Conservation (phyloP, 2,329 filamentous ascomycete species). For the Stromatinia cepivora region DNA sequence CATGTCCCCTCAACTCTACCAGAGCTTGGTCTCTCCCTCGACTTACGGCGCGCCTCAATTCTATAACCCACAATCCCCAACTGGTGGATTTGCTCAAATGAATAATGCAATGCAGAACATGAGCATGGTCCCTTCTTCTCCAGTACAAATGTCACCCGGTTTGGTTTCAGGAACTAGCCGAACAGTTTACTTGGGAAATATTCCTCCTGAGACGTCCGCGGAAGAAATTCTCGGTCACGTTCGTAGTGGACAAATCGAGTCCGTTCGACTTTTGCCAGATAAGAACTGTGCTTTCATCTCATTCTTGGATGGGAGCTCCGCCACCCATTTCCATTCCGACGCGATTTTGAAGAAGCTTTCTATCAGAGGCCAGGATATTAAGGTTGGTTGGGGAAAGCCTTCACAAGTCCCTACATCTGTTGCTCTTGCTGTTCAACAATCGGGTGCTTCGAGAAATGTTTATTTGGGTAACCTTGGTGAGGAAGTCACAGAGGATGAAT, state of each 20-base stretch:
- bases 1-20: slow-evolving; percentile 81
- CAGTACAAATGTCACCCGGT: slow-evolving; percentile 74
- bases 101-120: slow-evolving; percentile 48
- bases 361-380: slow-evolving; percentile 98
- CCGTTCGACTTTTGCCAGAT: slow-evolving; percentile 92
- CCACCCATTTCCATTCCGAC: slow-evolving; percentile 98
- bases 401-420: slow-evolving; percentile 97
- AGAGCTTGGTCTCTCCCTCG: slow-evolving; percentile 81
- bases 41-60: slow-evolving; percentile 80
- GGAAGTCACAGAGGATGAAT: slow-evolving; percentile 85
- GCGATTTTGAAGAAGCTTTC: slow-evolving; percentile 99
- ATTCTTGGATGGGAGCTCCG: slow-evolving; percentile 95
- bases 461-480: slow-evolving; percentile 93
- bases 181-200: slow-evolving; percentile 96
- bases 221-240: slow-evolving; percentile 97
- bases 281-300: slow-evolving; percentile 99
- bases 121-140: slow-evolving; percentile 64
- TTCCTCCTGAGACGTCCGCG: slow-evolving; percentile 93
- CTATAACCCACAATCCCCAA: slow-evolving; percentile 83
- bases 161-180: slow-evolving; percentile 88
- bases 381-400: slow-evolving; percentile 98
- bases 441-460: slow-evolving; percentile 92
- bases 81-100: slow-evolving; percentile 61
- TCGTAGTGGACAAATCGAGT: slow-evolving; percentile 96
- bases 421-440: slow-evolving; percentile 95